phyloP scores from a whole-genome alignment of 257 asterid species.

The Rehmannia glutinosa region DNA sequence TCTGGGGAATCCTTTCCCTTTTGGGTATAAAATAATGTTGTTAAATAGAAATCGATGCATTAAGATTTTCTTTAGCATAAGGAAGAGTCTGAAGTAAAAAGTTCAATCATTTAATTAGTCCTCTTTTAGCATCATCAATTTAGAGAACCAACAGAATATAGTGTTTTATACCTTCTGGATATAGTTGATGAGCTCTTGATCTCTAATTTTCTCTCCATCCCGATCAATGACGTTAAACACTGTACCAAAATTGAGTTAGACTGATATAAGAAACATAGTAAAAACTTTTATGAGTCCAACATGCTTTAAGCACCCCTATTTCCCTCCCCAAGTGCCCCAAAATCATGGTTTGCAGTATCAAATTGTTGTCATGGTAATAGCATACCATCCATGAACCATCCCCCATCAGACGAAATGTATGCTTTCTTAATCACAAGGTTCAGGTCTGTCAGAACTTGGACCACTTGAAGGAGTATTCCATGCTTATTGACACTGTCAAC shows the following conservation, averaged over 20 bases:
- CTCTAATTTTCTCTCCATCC: conserved; percentile 57
- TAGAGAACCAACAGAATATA: neutral
- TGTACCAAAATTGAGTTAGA: conserved; percentile 22
- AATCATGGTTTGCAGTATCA: neutral
- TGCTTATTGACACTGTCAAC: conserved; percentile 73
- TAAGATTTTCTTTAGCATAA: neutral
- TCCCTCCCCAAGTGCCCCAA: neutral
- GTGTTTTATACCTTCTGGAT: conserved; percentile 50
- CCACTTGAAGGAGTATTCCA: conserved; percentile 71
- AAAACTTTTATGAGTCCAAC: neutral
- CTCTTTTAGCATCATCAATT: conserved; percentile 6
- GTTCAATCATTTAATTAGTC: neutral
- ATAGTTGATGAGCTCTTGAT: conserved; percentile 45
- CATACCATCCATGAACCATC: conserved; percentile 90
- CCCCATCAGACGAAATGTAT: conserved; percentile 79
- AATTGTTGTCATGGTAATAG: neutral
- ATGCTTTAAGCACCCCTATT: neutral
- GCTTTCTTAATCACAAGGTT: conserved; percentile 74
- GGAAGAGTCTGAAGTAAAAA: neutral
- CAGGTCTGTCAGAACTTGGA: conserved; percentile 76
- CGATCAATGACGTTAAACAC: conserved; percentile 66
- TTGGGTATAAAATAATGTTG: neutral
- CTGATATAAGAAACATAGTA: neutral
- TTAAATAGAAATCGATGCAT: neutral
- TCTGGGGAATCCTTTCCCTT: neutral